Conservation (phyloP, 2,329 filamentous ascomycete species). For the Chaetomium globosum region DNA sequence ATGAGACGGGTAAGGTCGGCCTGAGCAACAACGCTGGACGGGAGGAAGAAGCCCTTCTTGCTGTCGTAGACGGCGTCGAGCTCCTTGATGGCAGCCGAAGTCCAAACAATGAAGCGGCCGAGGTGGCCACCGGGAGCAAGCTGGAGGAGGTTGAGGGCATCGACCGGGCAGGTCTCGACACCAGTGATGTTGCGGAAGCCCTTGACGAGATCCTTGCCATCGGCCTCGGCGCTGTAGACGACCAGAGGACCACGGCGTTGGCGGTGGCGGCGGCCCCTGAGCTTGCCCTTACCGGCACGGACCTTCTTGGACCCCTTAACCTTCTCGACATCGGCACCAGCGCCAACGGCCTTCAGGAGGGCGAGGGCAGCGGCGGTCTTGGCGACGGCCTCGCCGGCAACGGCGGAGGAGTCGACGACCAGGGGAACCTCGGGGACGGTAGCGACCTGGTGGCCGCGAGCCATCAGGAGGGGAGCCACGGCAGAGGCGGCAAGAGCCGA, state of each 20-base stretch:
- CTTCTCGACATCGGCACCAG: conserved; percentile 88
- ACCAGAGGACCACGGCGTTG: conserved; percentile 97
- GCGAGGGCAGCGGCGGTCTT: conserved; percentile 87
- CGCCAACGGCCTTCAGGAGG: conserved; percentile 89
- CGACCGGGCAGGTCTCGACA: conserved; percentile 94
- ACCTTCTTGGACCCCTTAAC: conserved; percentile 96
- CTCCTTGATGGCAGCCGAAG: conserved; percentile 92
- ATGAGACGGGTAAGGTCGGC: conserved; percentile 95
- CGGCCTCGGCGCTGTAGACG: conserved; percentile 93
- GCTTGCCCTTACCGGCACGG: conserved; percentile 98
- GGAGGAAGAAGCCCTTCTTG: conserved; percentile 99
- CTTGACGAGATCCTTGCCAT: conserved; percentile 89
- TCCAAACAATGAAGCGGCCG: conserved; percentile 99
- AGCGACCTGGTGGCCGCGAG: conserved; percentile 94
- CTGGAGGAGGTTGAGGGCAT: conserved; percentile 96
- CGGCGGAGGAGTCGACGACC: conserved; percentile 87
- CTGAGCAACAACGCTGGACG: conserved; percentile 88
- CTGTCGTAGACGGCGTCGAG: conserved; percentile 96
- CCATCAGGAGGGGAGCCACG: conserved; percentile 89
- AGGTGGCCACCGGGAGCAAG: conserved; percentile 98
- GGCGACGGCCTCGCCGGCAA: conserved; percentile 75
- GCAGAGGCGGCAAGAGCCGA: conserved; percentile 97
- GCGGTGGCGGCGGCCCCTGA: conserved; percentile 92
- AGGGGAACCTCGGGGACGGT: conserved; percentile 94
- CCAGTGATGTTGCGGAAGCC: conserved; percentile 99